Conservation (phyloP, 2,329 filamentous ascomycete genomes). For the Trichoderma oligosporum region DNA sequence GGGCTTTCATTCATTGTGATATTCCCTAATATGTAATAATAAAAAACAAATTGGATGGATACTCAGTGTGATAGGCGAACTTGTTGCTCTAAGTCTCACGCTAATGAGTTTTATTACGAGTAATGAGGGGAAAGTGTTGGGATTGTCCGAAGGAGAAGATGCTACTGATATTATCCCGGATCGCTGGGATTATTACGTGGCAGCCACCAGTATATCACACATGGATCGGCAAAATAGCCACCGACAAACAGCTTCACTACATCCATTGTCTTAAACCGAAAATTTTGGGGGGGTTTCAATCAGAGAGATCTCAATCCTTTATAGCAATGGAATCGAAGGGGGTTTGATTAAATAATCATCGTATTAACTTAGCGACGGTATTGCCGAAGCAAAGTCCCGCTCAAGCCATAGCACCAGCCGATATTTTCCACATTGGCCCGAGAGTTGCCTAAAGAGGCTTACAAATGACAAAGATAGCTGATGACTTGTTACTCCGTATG, state of each 20-base stretch:
- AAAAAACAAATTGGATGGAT: neutral
- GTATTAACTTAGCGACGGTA: neutral
- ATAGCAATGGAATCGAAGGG: no score
- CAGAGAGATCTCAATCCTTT: no score
- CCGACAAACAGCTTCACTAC: no score
- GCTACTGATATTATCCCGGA: slow-evolving; percentile 11
- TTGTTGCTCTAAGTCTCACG: slow-evolving; percentile 10
- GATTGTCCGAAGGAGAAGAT: neutral
- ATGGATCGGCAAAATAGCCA: no score
- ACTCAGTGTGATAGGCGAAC: neutral
- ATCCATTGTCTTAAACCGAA: no score
- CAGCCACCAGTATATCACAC: no score
- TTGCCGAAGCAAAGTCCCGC: neutral
- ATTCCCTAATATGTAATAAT: neutral
- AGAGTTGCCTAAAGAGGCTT: slow-evolving; percentile 13
- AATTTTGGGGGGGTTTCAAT: no score
- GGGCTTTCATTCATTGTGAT: neutral
- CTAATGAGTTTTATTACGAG: slow-evolving; percentile 11
- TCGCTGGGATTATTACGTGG: neutral
- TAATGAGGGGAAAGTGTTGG: neutral
- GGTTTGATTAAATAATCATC: no score
- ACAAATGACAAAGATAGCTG: slow-evolving; percentile 6
- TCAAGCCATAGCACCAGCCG: neutral
- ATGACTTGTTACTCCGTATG: slow-evolving; percentile 9
- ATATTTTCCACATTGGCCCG: neutral